phyloP scores from a whole-genome alignment of 2,329 filamentous ascomycete species.

The Colletotrichum neosansevieriae region DNA sequence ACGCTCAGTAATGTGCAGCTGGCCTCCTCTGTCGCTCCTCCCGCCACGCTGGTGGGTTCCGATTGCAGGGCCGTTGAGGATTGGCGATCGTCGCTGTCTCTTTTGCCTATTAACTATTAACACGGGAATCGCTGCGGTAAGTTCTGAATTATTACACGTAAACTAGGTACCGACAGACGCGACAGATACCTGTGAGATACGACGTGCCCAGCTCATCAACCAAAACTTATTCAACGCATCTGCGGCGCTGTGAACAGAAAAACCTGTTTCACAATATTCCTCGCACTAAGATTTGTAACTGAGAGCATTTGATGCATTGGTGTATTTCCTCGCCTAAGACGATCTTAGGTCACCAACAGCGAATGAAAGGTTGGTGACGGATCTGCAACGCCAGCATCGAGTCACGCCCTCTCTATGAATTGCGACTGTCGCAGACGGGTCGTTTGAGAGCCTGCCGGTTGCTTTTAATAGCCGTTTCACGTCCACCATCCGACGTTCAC shows the following conservation, averaged over 20 bases:
- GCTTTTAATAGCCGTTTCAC: constrained; percentile 40
- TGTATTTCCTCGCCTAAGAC: constrained; percentile 6
- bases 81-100: constrained; percentile 13
- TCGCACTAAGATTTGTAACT: not conserved
- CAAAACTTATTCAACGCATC: no score
- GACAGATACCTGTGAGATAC: constrained; percentile 1
- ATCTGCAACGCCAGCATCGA: constrained; percentile 38
- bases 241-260: no score
- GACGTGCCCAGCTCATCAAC: no score
- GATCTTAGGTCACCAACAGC: constrained; percentile 3
- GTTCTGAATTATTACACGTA: constrained; percentile 5
- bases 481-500: constrained; percentile 21
- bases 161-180: constrained; percentile 1
- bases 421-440: constrained; percentile 28
- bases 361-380: constrained; percentile 21
- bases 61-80: constrained; percentile 27
- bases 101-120: not conserved
- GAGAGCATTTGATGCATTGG: not conserved
- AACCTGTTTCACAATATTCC: no score
- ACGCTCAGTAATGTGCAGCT: not conserved
- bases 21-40: constrained; percentile 15
- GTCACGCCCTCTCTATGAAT: constrained; percentile 22
- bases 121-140: not conserved
- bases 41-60: constrained; percentile 17
- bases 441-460: constrained; percentile 27